Evolutionary conservation across 495 filamentous ascomycete genomes (phyloP).

Genomic region (Cercophora samala): DNA sequence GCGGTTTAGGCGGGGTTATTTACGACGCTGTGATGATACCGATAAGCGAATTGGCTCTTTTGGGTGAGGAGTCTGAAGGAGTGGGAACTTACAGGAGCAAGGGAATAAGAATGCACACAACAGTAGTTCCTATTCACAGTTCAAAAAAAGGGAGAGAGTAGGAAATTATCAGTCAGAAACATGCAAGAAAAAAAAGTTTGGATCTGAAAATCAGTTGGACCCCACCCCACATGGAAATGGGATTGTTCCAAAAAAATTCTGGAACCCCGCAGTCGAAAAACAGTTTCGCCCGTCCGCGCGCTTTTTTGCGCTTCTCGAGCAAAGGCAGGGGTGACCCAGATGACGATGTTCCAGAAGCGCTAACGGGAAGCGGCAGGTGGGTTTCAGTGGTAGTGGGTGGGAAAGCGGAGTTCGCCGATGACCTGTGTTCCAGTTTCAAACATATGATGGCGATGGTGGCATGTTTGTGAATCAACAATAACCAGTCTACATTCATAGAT

Average conservation of each 20-base stretch:
- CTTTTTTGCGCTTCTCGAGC: neutral
- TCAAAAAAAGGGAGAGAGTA: conserved; percentile 5
- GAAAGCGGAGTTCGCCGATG: conserved; percentile 13
- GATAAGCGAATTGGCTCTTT: conserved; percentile 3
- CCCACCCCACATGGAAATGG: conserved; percentile 15
- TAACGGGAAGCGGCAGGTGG: conserved; percentile 17
- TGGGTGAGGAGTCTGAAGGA: neutral
- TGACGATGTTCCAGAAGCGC: neutral
- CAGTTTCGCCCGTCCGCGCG: neutral
- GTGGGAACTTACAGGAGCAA: neutral
- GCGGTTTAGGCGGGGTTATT: conserved; percentile 3
- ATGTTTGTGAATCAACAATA: too few relatives aligned
- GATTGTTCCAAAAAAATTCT: conserved; percentile 9
- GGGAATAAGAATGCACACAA: neutral
- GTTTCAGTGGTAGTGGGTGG: neutral
- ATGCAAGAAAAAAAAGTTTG: conserved; percentile 17
- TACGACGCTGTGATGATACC: conserved; percentile 10
- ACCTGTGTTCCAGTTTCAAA: neutral
- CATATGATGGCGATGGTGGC: too few relatives aligned
- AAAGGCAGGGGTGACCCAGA: neutral
- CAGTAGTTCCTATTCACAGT: neutral
- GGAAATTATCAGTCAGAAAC: neutral
- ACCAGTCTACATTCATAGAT: too few relatives aligned
- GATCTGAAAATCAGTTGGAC: neutral
- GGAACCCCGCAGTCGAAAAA: conserved; percentile 17